A percentile compares a stretch with the other conserved stretches of the same genome.
Evolutionary conservation across 108 stramenopile genomes (phyloP).

Genomic region (Cyclotella kingstonii): DNA sequence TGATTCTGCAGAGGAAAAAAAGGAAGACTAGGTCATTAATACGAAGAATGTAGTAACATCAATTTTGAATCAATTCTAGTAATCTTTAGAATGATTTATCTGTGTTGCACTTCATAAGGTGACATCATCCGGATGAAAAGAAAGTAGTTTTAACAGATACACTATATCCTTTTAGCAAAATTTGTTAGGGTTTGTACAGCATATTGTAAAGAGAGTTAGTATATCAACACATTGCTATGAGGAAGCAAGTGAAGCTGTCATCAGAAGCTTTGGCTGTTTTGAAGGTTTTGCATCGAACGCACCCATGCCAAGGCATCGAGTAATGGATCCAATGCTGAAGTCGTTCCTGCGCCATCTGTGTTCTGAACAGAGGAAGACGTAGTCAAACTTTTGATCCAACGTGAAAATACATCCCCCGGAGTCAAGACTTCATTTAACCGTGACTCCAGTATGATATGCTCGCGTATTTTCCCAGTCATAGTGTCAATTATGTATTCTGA

Average conservation of each 20-base stretch:
- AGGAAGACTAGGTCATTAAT: conserved; percentile 43
- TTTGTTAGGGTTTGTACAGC: too few relatives aligned
- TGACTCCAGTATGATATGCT: conserved; percentile 68
- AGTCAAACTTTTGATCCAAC: conserved; percentile 50
- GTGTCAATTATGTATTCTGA: conserved; percentile 62
- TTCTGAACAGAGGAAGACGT: not conserved
- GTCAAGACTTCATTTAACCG: conserved; percentile 72
- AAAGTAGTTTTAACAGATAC: too few relatives aligned
- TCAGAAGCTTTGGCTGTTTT: too few relatives aligned
- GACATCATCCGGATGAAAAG: too few relatives aligned
- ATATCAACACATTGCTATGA: too few relatives aligned
- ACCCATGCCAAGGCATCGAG: conserved; percentile 37
- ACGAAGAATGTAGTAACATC: too few relatives aligned
- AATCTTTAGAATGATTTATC: too few relatives aligned
- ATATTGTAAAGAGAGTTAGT: too few relatives aligned
- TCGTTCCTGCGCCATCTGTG: conserved; percentile 9
- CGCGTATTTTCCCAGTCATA: conserved; percentile 48
- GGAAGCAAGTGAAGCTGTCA: too few relatives aligned
- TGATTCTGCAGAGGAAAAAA: conserved; percentile 33
- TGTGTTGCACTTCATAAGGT: too few relatives aligned
- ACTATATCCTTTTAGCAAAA: too few relatives aligned
- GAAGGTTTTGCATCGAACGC: conserved; percentile 25
- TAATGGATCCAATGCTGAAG: conserved; percentile 27
- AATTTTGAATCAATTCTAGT: too few relatives aligned
- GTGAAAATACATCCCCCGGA: conserved; percentile 64